A percentile compares a stretch with the other conserved stretches of the same genome.
Evolutionary conservation across 2,329 filamentous ascomycete species (phyloP).

Genomic region (Leptoxyphium fumago): DNA sequence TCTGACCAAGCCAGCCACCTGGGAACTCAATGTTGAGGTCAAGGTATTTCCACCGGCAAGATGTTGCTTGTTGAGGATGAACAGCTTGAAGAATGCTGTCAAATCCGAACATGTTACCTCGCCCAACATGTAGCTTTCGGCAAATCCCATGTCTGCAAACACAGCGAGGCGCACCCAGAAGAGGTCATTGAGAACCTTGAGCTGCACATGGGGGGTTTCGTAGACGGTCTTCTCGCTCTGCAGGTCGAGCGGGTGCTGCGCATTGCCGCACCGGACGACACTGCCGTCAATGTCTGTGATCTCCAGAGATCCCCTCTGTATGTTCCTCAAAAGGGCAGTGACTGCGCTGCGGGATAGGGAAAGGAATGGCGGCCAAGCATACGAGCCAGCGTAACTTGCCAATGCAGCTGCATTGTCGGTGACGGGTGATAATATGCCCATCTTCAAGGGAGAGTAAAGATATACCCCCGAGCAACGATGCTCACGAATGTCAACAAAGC

Average conservation of each 20-base stretch:
- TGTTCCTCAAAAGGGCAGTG: slow-evolving; percentile 29
- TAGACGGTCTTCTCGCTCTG: slow-evolving; percentile 23
- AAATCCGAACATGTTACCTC: slow-evolving; percentile 54
- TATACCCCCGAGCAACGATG: not conserved
- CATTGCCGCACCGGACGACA: slow-evolving; percentile 29
- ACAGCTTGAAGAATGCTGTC: slow-evolving; percentile 58
- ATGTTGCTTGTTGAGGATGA: slow-evolving; percentile 47
- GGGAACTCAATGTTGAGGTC: slow-evolving; percentile 43
- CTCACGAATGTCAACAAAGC: too few relatives aligned
- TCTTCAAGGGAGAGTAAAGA: slow-evolving; percentile 1
- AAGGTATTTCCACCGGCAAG: slow-evolving; percentile 50
- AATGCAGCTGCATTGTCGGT: slow-evolving; percentile 24
- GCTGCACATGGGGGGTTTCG: slow-evolving; percentile 33
- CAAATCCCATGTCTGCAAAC: slow-evolving; percentile 63
- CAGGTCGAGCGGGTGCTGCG: slow-evolving; percentile 18
- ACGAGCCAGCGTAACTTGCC: slow-evolving; percentile 27
- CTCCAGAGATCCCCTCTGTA: slow-evolving; percentile 32
- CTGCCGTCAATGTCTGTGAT: slow-evolving; percentile 30
- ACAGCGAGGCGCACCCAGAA: slow-evolving; percentile 57
- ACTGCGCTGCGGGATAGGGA: slow-evolving; percentile 30
- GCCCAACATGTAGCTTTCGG: slow-evolving; percentile 58
- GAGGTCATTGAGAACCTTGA: slow-evolving; percentile 48
- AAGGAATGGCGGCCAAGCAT: slow-evolving; percentile 35
- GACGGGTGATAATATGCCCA: slow-evolving; percentile 23
- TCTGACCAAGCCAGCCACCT: slow-evolving; percentile 39